Evolutionary conservation across 805 yeast genomes (phyloP).

Genomic region (Pichia sporocuriosa): DNA sequence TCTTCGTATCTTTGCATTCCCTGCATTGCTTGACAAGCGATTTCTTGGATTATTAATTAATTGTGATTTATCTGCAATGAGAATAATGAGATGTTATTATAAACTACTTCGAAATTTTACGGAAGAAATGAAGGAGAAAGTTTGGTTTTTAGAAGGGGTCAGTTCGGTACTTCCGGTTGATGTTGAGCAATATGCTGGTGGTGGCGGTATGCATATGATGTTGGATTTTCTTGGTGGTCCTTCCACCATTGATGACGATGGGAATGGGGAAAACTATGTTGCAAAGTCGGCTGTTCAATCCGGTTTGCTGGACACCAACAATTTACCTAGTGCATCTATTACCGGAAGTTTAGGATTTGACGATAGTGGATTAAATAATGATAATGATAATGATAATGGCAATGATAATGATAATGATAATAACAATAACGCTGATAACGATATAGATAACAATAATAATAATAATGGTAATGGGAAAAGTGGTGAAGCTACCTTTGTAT

Average conservation of each 20-base stretch:
- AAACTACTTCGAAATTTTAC: conserved; percentile 74
- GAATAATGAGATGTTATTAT: conserved; percentile 86
- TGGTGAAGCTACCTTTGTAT: no score
- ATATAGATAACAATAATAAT: no score
- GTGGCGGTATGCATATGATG: conserved; percentile 93
- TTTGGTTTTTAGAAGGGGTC: conserved; percentile 93
- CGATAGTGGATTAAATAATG: conserved; percentile 35
- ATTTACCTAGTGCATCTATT: conserved; percentile 45
- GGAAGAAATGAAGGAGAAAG: conserved; percentile 78
- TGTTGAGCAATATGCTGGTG: conserved; percentile 84
- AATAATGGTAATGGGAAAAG: no score
- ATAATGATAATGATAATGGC: conserved; percentile 1
- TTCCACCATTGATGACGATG: conserved; percentile 29
- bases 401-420: no score
- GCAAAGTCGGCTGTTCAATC: conserved; percentile 36
- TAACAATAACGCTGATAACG: no score
- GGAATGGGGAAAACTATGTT: conserved; percentile 35
- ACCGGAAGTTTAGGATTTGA: conserved; percentile 41
- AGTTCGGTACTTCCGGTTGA: conserved; percentile 84
- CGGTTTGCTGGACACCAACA: conserved; percentile 47
- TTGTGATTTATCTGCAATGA: conserved; percentile 83
- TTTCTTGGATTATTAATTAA: conserved; percentile 72
- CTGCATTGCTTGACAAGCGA: conserved; percentile 80
- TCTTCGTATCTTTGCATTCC: conserved; percentile 82
- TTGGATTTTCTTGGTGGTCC: conserved; percentile 75